Evolutionary conservation across 345 rosid genomes (phyloP), one percentile per base, ranked within the genome.

Genomic region (Melastoma malabathricum): DNA sequence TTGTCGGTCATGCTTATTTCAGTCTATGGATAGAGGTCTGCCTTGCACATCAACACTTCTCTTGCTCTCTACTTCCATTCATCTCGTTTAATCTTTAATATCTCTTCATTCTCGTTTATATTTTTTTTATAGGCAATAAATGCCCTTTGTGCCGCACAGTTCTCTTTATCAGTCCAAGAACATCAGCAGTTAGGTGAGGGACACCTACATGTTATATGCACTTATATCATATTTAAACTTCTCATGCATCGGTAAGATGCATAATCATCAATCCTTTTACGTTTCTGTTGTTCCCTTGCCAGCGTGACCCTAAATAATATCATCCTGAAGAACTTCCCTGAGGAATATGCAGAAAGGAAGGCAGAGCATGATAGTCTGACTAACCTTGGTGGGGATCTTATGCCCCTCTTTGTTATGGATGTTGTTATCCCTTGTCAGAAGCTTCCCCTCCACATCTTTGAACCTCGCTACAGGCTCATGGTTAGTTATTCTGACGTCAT

Each of bases 351-450:
- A 16, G 89, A 84, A 76, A 82, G 98, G 68, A 79, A 77, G 74
- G 75, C 77, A 10, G 98, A 92, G 79, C 85, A 84, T 58, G 81
- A 72, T 48, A 79, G 80, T 63, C 65, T 86, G 72, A 70, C 70
- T 12, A 81, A 82, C 74, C 57, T 70, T 44, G 96, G 98, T 59
- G 78, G 67, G 77, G 96, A 92, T 68, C 60, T 72, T 63, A 68
- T 92, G 61, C 98, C 96, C 46, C 92, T 92, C 59, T 86, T 84
- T 62, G 95, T 86, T 64, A 77, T 84, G 96, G 95, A 92, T 68
- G 92, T 77, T 58, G 82, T 79, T 43, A 77, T 86, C 54, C 98
- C 98, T 46, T 82, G 93, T 63, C 96, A 86, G 65, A 90, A 82
- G 79, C 66, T 80, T 68, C 82, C 77, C 46, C 95, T 90, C 55